Conservation (phyloP, 345 rosid species). For the Aquilaria malaccensis region DNA sequence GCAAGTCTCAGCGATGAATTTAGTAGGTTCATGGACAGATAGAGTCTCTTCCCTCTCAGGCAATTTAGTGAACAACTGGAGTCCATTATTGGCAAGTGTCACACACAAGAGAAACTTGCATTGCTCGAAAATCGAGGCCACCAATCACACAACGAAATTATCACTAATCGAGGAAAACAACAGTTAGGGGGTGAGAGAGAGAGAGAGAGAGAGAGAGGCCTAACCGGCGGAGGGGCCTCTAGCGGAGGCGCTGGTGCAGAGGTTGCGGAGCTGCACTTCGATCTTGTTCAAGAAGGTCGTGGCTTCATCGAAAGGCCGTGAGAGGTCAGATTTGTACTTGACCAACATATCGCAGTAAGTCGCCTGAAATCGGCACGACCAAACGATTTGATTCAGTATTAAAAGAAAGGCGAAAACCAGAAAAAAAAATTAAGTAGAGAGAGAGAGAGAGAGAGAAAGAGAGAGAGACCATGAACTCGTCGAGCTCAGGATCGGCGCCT, state of each 20-base stretch:
- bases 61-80: slow-evolving; percentile 6
- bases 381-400: background rate
- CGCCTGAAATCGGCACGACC: slow-evolving; percentile 30
- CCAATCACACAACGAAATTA: slow-evolving; percentile 8
- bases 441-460: background rate
- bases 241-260: slow-evolving; percentile 54
- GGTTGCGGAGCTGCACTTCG: slow-evolving; percentile 82
- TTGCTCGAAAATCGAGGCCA: slow-evolving; percentile 26
- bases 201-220: slow-evolving; percentile 13
- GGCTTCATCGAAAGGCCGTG: slow-evolving; percentile 88
- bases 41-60: slow-evolving; percentile 8
- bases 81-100: slow-evolving; percentile 16
- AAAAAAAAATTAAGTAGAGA: background rate
- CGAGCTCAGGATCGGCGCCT: slow-evolving; percentile 95
- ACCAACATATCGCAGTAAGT: slow-evolving; percentile 65
- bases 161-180: background rate
- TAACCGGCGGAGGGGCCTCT: slow-evolving; percentile 52
- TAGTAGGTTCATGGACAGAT: slow-evolving; percentile 11
- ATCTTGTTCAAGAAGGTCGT: slow-evolving; percentile 63
- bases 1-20: slow-evolving; percentile 13
- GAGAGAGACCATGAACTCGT: slow-evolving; percentile 79
- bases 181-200: slow-evolving; percentile 1
- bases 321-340: slow-evolving; percentile 83
- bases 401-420: background rate
- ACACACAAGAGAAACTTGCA: slow-evolving; percentile 7